Evolutionary conservation across 495 filamentous ascomycete genomes (phyloP).

Genomic region (Hypoxylon crocopeplum): DNA sequence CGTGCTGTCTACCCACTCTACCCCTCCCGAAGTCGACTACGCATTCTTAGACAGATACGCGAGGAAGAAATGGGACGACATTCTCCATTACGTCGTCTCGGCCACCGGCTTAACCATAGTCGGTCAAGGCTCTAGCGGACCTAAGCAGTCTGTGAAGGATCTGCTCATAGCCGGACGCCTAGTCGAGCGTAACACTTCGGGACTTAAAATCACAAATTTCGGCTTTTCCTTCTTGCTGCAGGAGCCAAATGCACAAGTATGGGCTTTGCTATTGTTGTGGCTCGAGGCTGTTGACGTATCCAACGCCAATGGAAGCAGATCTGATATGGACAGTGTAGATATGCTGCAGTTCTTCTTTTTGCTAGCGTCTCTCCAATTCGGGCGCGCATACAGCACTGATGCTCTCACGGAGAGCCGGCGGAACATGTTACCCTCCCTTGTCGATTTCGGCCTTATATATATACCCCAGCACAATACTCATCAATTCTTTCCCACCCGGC

Average conservation of each 20-base stretch:
- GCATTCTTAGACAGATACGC: constrained; percentile 85
- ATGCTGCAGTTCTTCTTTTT: constrained; percentile 96
- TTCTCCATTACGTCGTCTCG: constrained; percentile 90
- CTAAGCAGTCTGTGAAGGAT: constrained; percentile 81
- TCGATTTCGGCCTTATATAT: constrained; percentile 93
- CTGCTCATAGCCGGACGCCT: constrained; percentile 80
- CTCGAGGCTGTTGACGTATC: constrained; percentile 76
- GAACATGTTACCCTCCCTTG: constrained; percentile 84
- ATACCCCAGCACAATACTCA: constrained; percentile 57
- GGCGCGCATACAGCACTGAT: constrained; percentile 82
- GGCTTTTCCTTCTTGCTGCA: constrained; percentile 95
- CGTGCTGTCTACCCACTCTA: constrained; percentile 71
- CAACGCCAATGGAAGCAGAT: constrained; percentile 44
- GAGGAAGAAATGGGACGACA: constrained; percentile 89
- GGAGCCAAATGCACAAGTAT: constrained; percentile 94
- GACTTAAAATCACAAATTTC: constrained; percentile 78
- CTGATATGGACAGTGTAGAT: constrained; percentile 86
- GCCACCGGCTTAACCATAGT: constrained; percentile 52
- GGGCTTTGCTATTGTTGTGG: constrained; percentile 92
- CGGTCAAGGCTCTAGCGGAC: constrained; percentile 47
- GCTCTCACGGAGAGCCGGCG: constrained; percentile 79
- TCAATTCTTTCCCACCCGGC: constrained; percentile 92
- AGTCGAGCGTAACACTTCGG: constrained; percentile 66
- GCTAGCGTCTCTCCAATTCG: constrained; percentile 91
- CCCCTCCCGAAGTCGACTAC: constrained; percentile 65